These are phyloP conservation scores for Geum urbanum DNA, from an alignment of 306 rosid genomes.

Conservation along the genomic window DNA sequence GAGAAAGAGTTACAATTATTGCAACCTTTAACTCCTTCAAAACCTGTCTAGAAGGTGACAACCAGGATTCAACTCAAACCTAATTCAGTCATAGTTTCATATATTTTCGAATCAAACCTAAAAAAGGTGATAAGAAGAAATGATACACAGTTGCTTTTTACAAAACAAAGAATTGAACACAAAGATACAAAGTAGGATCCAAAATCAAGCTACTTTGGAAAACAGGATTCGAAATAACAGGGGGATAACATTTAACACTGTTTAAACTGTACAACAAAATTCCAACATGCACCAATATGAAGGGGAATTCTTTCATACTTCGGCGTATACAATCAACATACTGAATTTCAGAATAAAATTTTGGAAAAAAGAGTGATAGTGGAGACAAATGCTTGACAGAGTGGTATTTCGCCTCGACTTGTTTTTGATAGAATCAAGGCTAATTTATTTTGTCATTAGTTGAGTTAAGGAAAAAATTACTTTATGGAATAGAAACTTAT, in stretches of 20 bases:
- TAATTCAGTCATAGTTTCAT: neutral
- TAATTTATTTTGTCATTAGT: neutral
- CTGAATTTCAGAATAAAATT: neutral
- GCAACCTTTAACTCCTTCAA: neutral
- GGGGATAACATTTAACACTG: neutral
- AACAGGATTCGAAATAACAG: neutral
- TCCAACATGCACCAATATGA: neutral
- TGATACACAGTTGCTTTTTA: no score
- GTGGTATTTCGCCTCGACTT: neutral
- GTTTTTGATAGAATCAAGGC: neutral
- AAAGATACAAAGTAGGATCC: neutral
- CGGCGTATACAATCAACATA: neutral
- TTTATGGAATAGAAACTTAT: neutral
- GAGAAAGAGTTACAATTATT: neutral
- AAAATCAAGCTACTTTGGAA: neutral
- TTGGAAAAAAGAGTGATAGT: neutral
- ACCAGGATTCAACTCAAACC: conserved; percentile 6
- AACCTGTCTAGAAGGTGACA: neutral
- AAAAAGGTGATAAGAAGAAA: no score
- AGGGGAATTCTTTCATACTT: neutral
- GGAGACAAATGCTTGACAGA: neutral
- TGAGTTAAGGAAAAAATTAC: neutral
- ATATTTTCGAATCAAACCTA: no score
- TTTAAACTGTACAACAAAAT: neutral
- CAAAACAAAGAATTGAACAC: neutral